Evolutionary conservation across 345 rosid genomes (phyloP), one percentile per base, ranked within the genome.

Genomic region (Salix suchowensis): DNA sequence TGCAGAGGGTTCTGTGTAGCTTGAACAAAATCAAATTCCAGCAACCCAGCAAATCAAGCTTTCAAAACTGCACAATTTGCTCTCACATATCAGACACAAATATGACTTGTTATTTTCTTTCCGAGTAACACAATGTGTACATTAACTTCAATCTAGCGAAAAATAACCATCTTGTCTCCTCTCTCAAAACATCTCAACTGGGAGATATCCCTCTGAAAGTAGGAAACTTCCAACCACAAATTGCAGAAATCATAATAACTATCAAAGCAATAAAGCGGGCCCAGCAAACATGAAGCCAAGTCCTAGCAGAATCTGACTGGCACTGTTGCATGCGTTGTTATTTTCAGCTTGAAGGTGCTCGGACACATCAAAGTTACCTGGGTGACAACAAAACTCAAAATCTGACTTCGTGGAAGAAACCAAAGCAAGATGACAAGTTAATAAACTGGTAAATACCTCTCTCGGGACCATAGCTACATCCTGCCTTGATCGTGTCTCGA

Each of bases 301-400:
- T 72, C 84, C 85, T 12, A 85, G 11, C 68, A 88, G 76, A 66
- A 82, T 32, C 70, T 67, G 74, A 66, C 40, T 52, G 30, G 67
- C 70, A 18, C 66, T 61, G 70, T 78, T 88, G 78, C 70, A 69
- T 42, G 79, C 88, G 40, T 68, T 78, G 72, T 61, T 81, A 79
- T 50, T 85, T 78, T 86, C 89, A 46, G 82, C 85, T 82, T 88
- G 79, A 36, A 92, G 73, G 80, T 90, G 96, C 79, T 91, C 88
- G 0, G 80, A 73, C 70, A 93, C 98, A 46, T 91, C 75, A 83
- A 96, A 92, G 80, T 87, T 18, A 61, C 97, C 99, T 93, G 78
- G 75, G 78, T n/a, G 26, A 75, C 24, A 40, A 19, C 67, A 73
- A 60, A 0, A 30, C 46, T 32, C n/a, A 28, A 13, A 14, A 72